phyloP scores from a whole-genome alignment of 257 asterid genomes.

The Leonotis leonurus region DNA sequence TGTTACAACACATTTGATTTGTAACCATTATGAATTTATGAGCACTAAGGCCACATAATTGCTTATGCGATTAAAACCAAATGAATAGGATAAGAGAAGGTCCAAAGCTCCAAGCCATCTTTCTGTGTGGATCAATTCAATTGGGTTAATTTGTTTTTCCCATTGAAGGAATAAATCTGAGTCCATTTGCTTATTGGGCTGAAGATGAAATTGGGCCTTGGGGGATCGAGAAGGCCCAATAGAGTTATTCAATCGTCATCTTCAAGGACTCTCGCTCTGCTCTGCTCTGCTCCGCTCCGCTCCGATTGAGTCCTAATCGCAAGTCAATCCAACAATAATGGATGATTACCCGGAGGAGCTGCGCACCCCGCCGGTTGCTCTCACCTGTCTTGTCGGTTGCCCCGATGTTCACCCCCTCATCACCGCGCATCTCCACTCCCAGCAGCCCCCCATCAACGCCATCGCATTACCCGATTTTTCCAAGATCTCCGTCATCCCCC shows the following conservation, averaged over 20 bases:
- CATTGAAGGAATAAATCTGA: too few relatives aligned
- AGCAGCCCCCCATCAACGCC: constrained; percentile 80
- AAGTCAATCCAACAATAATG: constrained; percentile 37
- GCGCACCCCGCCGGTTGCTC: constrained; percentile 85
- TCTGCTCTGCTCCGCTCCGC: background rate
- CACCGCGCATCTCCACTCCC: constrained; percentile 75
- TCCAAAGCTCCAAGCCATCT: too few relatives aligned
- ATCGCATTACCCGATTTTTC: constrained; percentile 97
- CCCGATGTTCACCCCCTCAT: constrained; percentile 69
- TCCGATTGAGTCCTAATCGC: constrained; percentile 13
- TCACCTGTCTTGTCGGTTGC: constrained; percentile 68
- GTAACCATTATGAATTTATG: too few relatives aligned
- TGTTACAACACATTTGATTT: too few relatives aligned
- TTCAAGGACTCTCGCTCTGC: background rate
- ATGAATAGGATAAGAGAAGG: too few relatives aligned
- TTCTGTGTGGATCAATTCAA: too few relatives aligned
- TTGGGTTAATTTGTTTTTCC: too few relatives aligned
- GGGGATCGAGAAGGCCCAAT: too few relatives aligned
- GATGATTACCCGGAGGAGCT: constrained; percentile 92
- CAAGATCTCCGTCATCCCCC: constrained; percentile 63
- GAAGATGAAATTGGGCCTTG: too few relatives aligned
- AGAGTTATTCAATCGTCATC: background rate
- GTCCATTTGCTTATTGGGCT: too few relatives aligned
- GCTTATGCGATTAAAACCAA: too few relatives aligned
- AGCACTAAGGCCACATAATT: too few relatives aligned